Percentiles rank a stretch among this genome's conserved stretches.
These are phyloP conservation scores for Poterioochromonas sp. DNA, from an alignment of 352 stramenopile species.

Conservation along the genomic window DNA sequence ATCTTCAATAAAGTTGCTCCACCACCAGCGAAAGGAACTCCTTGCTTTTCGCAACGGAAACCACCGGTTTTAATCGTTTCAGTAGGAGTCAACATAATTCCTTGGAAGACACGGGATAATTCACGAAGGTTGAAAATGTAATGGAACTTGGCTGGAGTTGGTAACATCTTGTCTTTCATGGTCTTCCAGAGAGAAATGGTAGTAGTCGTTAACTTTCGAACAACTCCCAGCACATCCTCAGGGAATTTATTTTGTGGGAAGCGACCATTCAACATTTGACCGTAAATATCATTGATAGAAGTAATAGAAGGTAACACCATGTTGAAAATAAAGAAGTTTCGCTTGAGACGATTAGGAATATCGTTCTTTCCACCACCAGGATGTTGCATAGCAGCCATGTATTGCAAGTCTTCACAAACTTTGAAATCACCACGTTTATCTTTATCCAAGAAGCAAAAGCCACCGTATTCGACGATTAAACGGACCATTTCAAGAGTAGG, in stretches of 20 bases:
- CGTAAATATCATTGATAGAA: slow-evolving; percentile 98
- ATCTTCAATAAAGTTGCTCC: slow-evolving; percentile 71
- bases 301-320: slow-evolving; percentile 89
- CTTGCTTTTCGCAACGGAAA: slow-evolving; percentile 46
- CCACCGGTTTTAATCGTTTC: slow-evolving; percentile 85
- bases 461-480: slow-evolving; percentile 88
- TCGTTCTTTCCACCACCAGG: slow-evolving; percentile 93
- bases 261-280: slow-evolving; percentile 87
- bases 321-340: slow-evolving; percentile 99
- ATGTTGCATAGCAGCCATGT: slow-evolving; percentile 93
- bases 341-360: slow-evolving; percentile 96
- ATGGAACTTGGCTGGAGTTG: slow-evolving; percentile 94
- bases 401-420: slow-evolving; percentile 89
- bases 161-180: slow-evolving; percentile 93
- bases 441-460: slow-evolving; percentile 96
- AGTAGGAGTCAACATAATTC: slow-evolving; percentile 85
- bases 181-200: slow-evolving; percentile 93
- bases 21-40: slow-evolving; percentile 50
- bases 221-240: slow-evolving; percentile 61
- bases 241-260: slow-evolving; percentile 74
- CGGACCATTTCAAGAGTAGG: slow-evolving; percentile 93
- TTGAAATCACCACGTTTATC: slow-evolving; percentile 97
- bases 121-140: slow-evolving; percentile 99
- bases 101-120: slow-evolving; percentile 91
- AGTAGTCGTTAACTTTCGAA: slow-evolving; percentile 82